Percentiles rank a stretch among this genome's conserved stretches.
Evolutionary conservation across 495 filamentous ascomycete genomes (phyloP).

Genomic region (Delitschia confertaspora): DNA sequence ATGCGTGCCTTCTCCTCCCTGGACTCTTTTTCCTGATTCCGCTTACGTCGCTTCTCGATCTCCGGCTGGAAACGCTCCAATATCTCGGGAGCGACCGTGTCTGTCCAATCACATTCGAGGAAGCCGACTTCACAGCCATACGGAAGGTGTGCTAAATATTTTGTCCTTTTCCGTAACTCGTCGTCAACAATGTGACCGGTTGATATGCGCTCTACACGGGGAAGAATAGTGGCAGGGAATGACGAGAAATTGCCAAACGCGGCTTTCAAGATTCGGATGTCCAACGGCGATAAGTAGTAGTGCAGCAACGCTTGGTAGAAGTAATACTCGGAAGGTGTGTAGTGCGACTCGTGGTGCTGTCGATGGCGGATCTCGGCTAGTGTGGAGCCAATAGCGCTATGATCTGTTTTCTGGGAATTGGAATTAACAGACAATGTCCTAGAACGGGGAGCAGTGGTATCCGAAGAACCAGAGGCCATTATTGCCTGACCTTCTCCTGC

Average conservation of each 20-base stretch:
- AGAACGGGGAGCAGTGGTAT: not conserved
- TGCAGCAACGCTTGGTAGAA: conserved; percentile 89
- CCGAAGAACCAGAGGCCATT: not conserved
- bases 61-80: conserved; percentile 65
- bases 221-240: conserved; percentile 85
- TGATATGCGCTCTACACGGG: conserved; percentile 83
- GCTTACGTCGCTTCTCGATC: conserved; percentile 67
- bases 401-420: conserved; percentile 15
- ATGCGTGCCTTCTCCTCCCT: conserved; percentile 86
- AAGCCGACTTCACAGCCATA: conserved; percentile 90
- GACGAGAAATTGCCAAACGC: conserved; percentile 74
- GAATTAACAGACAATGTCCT: conserved; percentile 14
- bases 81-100: conserved; percentile 68
- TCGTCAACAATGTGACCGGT: conserved; percentile 89
- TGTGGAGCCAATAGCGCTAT: conserved; percentile 27
- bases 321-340: conserved; percentile 51
- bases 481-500: too few relatives aligned
- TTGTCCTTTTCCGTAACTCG: conserved; percentile 72
- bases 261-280: conserved; percentile 88
- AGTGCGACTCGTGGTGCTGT: conserved; percentile 26
- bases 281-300: conserved; percentile 85
- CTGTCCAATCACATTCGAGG: conserved; percentile 95
- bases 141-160: conserved; percentile 86
- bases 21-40: conserved; percentile 76
- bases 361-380: conserved; percentile 37